Evolutionary conservation across 2,329 filamentous ascomycete genomes (phyloP).

Genomic region (Hirsutella thompsonii): DNA sequence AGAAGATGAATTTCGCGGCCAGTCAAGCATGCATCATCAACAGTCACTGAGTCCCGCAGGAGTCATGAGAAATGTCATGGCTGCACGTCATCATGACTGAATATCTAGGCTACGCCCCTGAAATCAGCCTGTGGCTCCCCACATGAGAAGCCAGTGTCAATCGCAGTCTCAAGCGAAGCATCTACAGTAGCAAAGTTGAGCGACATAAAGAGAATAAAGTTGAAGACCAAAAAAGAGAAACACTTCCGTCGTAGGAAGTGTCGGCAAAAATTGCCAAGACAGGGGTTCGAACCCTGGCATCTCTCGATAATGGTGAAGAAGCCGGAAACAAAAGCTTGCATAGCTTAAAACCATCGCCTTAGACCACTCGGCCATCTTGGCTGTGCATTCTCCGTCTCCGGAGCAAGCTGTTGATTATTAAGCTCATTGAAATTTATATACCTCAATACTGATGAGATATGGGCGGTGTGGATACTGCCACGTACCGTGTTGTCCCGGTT

Average conservation of each 20-base stretch:
- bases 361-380: constrained; percentile 14
- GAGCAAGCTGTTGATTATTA: neutral
- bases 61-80: no score
- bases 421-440: neutral
- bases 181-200: neutral
- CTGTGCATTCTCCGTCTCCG: neutral
- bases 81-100: no score
- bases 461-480: constrained; percentile 5
- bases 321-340: constrained; percentile 3
- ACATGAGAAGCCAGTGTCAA: no score
- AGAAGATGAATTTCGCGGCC: no score
- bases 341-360: constrained; percentile 11
- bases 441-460: neutral
- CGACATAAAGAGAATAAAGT: neutral
- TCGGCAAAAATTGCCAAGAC: constrained; percentile 9
- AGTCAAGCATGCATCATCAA: no score
- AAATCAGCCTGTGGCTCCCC: no score
- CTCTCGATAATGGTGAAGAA: constrained; percentile 11
- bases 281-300: constrained; percentile 13
- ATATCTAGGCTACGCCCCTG: no score
- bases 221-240: no score
- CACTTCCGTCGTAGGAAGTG: no score
- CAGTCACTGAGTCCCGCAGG: no score
- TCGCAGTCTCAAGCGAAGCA: no score
- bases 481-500: neutral